These are phyloP conservation scores for Leptodontidium sp. DNA, from an alignment of 2,329 filamentous ascomycete species.

Conservation along the genomic window DNA sequence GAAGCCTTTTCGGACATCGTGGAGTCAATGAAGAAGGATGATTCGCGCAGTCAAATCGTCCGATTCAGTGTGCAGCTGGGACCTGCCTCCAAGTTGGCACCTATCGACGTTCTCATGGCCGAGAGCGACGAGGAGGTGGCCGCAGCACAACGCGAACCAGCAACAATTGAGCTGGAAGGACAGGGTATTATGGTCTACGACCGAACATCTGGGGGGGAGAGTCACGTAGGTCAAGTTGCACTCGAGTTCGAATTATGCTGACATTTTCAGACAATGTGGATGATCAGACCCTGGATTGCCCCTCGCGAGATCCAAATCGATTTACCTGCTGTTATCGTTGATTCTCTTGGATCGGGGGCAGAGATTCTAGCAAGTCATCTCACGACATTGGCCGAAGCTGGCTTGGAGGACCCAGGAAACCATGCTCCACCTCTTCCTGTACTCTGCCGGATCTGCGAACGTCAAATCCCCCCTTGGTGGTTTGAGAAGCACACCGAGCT, in stretches of 20 bases:
- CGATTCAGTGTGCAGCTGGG: slow-evolving; percentile 79
- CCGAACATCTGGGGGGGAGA: slow-evolving; percentile 82
- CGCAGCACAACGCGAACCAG: slow-evolving; percentile 50
- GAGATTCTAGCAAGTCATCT: slow-evolving; percentile 95
- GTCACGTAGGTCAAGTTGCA: slow-evolving; percentile 74
- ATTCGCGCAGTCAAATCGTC: slow-evolving; percentile 90
- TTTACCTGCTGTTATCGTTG: slow-evolving; percentile 85
- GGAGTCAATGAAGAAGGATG: slow-evolving; percentile 89
- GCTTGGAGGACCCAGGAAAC: slow-evolving; percentile 75
- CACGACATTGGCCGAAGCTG: slow-evolving; percentile 85
- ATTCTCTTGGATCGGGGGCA: slow-evolving; percentile 91
- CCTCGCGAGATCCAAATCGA: slow-evolving; percentile 96
- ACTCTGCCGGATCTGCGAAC: slow-evolving; percentile 95
- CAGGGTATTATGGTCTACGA: slow-evolving; percentile 99
- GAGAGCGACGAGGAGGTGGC: slow-evolving; percentile 44
- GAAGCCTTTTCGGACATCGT: slow-evolving; percentile 83
- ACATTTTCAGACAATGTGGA: slow-evolving; percentile 90
- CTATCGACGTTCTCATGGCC: slow-evolving; percentile 45
- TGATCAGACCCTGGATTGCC: slow-evolving; percentile 90
- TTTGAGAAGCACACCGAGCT: slow-evolving; percentile 99
- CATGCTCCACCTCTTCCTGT: slow-evolving; percentile 85
- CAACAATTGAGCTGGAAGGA: slow-evolving; percentile 83
- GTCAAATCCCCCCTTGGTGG: slow-evolving; percentile 98
- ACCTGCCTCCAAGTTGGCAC: slow-evolving; percentile 70
- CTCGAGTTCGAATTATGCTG: slow-evolving; percentile 38